Evolutionary conservation across 805 yeast species (phyloP), one percentile per base, ranked within the genome.

Genomic region (Nakazawaea molendinolei): DNA sequence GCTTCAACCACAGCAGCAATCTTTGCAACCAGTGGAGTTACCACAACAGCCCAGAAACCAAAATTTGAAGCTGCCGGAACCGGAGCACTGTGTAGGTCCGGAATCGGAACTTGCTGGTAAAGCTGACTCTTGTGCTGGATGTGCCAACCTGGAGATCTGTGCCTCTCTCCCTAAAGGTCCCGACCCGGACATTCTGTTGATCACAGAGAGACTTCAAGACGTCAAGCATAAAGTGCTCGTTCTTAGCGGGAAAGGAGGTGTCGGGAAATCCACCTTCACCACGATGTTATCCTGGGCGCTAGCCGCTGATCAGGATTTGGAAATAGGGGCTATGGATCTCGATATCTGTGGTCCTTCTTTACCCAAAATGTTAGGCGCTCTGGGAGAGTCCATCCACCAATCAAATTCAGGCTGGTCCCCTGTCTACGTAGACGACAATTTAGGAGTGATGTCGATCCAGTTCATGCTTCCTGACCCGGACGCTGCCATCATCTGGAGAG

Each of bases 51-150:
- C 35, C 5, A 23, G 23, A 22, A 34, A 40, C 29, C 39, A 45
- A 18, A 36, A 49, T 28, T 44, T 72, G 18, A 64, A 67, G 38
- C 85, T 79, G 1, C 87, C 92, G 1, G 94, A 82, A 51, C 97
- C 98, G 1, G 97, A 87, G 53, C 97, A 92, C 58, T 92, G 99
- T 63, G 98, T 98, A 0, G 99, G 98, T 1, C 95, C 97, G 2
- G 96, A 90, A 53, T 81, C 95, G 2, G 97, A 87, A 47, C 60
- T 63, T 36, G 98, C 99, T 2, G 99, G 99, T 6, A 76, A 82
- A 49, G 89, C 86, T 3, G 95, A 86, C 52, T 95, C 97, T 9
- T 92, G 99, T 54, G 71, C 64, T 7, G 96, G 97, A 8, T 92
- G 99, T 63, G 94, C 97, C 12, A 92, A 92, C 60, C 87, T 92